Conservation (phyloP, 1,284 basidiomycete species). For the Fistulina hepatica region DNA sequence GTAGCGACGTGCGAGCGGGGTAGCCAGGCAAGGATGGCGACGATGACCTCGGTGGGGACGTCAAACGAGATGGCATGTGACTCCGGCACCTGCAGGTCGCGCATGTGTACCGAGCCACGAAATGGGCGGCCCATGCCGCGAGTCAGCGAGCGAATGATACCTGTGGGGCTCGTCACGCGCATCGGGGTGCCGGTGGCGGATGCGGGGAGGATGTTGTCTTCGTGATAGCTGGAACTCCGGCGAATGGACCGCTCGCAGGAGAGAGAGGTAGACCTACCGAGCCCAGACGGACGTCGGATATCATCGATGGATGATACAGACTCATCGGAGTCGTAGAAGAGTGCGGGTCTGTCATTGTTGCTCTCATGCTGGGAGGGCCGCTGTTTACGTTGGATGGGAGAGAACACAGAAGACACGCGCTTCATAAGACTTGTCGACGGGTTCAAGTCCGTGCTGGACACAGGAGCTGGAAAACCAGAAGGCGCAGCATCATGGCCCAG, state of each 20-base stretch:
- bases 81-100: neutral
- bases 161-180: neutral
- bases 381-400: neutral
- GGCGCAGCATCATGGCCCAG: too few relatives aligned
- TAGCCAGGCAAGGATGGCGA: constrained; percentile 19
- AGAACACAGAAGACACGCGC: neutral
- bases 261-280: constrained; percentile 9
- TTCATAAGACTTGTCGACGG: too few relatives aligned
- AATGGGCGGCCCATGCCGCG: too few relatives aligned
- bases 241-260: neutral
- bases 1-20: constrained; percentile 16
- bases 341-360: neutral
- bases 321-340: neutral
- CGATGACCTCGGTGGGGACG: constrained; percentile 19
- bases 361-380: neutral
- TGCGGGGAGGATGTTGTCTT: too few relatives aligned
- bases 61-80: constrained; percentile 7
- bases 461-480: too few relatives aligned
- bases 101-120: too few relatives aligned
- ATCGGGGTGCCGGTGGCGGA: neutral
- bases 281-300: constrained; percentile 11
- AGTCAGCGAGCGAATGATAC: too few relatives aligned
- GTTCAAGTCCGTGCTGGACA: too few relatives aligned
- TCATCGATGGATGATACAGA: constrained; percentile 6
- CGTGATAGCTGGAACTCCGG: too few relatives aligned